Base-by-base conservation (phyloP, 257 asterid species). In the Capsicum baccatum region DNA sequence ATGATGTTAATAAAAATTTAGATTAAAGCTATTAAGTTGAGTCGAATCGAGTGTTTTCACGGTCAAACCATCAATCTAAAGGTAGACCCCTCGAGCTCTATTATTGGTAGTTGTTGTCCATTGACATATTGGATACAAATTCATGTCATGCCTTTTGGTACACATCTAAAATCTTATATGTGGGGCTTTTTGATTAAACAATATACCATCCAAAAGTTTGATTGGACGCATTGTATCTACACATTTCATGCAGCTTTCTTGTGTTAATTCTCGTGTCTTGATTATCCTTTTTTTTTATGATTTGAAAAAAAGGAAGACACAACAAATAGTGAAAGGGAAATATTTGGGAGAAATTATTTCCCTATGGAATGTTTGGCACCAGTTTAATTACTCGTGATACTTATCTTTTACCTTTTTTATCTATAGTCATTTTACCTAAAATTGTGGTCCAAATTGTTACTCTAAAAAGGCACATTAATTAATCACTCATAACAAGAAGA, bases 101-200 rank as follows among this genome's bases (percentile, higher is more conserved):
- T 81, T 81, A 81, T 81, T 81, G 63, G 62, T 42, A 19, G 62
- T 81, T 80, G 16, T 60, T 81, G 48, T 81, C 58, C 14, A 12
- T 81, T 81, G 76, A 81, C 76, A 4, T 59, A 4, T n/a, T 21
- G 47, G 78, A 21, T 7, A 19, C 74, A 81, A 63, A 62, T 81
- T 17, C 26, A 76, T 14, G 33, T 54, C 50, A 78, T 78, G 7
- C 33, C 15, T 55, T 0, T 52, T 7, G 63, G n/a, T 21, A 52
- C 47, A 33, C 19, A 14, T 54, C 82, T 33, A 54, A 54, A 78
- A 26, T 54, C 26, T 2, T 15, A 12, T 26, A 8, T 78, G 81
- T 76, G 81, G 64, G 82, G 64, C 33, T 26, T 33, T 26, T 81
- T 81, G 78, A 81, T 81, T 63, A 10, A 63, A 81, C 84, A 21